phyloP scores from a whole-genome alignment of 1,284 basidiomycete genomes.

The Pholiota adiposa region DNA sequence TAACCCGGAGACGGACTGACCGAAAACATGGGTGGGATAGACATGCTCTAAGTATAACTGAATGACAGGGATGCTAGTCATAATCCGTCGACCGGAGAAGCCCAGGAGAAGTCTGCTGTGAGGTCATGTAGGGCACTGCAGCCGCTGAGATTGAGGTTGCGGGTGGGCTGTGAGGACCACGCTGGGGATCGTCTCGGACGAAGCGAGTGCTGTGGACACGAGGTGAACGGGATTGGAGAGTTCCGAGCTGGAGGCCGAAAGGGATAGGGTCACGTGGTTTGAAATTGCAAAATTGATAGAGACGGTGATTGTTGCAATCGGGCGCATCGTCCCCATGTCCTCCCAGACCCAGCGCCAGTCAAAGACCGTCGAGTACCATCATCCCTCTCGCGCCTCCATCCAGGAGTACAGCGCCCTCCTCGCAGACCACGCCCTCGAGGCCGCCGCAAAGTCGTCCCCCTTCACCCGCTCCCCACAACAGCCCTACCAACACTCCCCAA shows the following conservation, averaged over 20 bases:
- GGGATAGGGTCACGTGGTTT: not conserved
- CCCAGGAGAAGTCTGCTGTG: too few relatives aligned
- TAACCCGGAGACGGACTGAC: too few relatives aligned
- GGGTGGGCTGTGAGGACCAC: too few relatives aligned
- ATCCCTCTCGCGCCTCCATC: constrained; percentile 65
- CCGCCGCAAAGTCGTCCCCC: constrained; percentile 56
- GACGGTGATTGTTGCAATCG: not conserved
- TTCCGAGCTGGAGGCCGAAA: not conserved
- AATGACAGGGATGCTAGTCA: too few relatives aligned
- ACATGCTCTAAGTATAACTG: too few relatives aligned
- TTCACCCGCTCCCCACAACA: constrained; percentile 55
- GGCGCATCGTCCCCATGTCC: not conserved
- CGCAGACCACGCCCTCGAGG: constrained; percentile 61
- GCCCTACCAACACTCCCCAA: constrained; percentile 42
- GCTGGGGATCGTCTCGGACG: too few relatives aligned
- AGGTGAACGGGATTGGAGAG: too few relatives aligned
- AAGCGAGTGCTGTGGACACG: too few relatives aligned
- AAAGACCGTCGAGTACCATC: constrained; percentile 75
- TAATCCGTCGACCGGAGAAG: too few relatives aligned
- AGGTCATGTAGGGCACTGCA: too few relatives aligned
- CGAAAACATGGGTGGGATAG: too few relatives aligned
- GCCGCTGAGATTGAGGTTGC: too few relatives aligned
- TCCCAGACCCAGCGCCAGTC: constrained; percentile 55
- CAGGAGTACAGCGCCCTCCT: constrained; percentile 76
- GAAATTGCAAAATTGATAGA: not conserved